Percentiles rank a stretch among this genome's conserved stretches.
phyloP scores from a whole-genome alignment of 2,329 filamentous ascomycete species.

The Blastomyces parvus region DNA sequence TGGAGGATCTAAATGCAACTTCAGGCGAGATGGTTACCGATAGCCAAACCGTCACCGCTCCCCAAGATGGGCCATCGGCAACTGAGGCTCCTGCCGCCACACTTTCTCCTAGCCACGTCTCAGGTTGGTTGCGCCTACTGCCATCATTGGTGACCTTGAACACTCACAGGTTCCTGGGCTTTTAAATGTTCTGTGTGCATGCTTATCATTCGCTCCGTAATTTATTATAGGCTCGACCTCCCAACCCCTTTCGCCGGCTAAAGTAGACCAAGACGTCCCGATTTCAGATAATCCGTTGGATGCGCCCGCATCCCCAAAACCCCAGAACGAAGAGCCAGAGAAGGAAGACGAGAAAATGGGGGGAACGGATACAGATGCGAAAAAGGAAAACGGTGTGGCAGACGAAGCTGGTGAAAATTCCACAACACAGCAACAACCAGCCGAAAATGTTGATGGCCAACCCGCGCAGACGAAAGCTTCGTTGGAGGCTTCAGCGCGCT shows the following conservation, averaged over 20 bases:
- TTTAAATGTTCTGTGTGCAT: conserved; percentile 14
- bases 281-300: conserved; percentile 58
- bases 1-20: conserved; percentile 30
- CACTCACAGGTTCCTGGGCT: conserved; percentile 7
- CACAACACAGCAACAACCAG: conserved; percentile 30
- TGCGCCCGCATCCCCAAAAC: conserved; percentile 55
- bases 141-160: not conserved
- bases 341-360: conserved; percentile 72
- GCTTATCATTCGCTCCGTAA: conserved; percentile 15
- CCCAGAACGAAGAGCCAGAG: conserved; percentile 50
- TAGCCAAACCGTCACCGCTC: conserved; percentile 19
- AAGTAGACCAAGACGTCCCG: conserved; percentile 22
- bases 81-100: conserved; percentile 14
- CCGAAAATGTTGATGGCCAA: conserved; percentile 45
- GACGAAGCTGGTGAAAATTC: conserved; percentile 35
- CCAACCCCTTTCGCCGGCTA: conserved; percentile 25
- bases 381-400: conserved; percentile 35
- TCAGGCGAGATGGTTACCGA: conserved; percentile 24
- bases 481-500: conserved; percentile 75
- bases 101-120: conserved; percentile 21
- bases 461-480: conserved; percentile 64
- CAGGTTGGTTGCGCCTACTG: conserved; percentile 23
- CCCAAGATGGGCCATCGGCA: conserved; percentile 24
- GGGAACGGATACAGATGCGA: conserved; percentile 44
- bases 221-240: conserved; percentile 28